Base-by-base conservation (phyloP, 257 asterid genomes). In the Gentiana dahurica region DNA sequence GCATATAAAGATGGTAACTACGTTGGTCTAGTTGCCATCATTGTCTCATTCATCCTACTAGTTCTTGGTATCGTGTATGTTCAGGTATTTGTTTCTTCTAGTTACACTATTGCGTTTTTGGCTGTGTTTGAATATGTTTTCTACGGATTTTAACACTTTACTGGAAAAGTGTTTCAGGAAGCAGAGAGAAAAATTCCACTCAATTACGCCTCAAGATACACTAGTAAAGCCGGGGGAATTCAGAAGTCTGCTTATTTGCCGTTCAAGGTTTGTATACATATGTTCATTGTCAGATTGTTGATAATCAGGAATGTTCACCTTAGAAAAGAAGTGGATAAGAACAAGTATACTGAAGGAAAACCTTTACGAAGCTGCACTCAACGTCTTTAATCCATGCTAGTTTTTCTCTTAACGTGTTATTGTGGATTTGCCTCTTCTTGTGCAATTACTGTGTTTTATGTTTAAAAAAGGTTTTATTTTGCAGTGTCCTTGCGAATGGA, bases 131-230 rank as follows among this genome's bases (percentile, higher is more conserved):
- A 59, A 33, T 58, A 48, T 15, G 15, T 24, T 48, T 48, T 65
- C 38, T 61, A 61, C 13, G 54, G 69, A 38, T 54, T 55, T 71
- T 71, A 54, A 49, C 65, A 12, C 52, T 61, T 32, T 51, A 52
- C 43, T 48, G 49, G 24, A 55, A 45, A 58, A 51, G 55, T 34
- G 49, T 70, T 67, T 64, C 85, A 91, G 98, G 98, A 91, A 87
- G 98, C 98, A 12, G 98, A 91, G 82, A 79, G 98, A 74, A 91
- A 91, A 80, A 91, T 91, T 55, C 98, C 98, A 0, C 51, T 91
- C 47, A 91, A 91, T 71, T 87, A 91, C 73, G 98, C 98, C 59
- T 79, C 89, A 34, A 81, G 98, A 65, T 87, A 79, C 68, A 70
- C 72, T 46, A 70, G 89, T 48, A 82, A 81, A 63, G 71, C 81